Percentiles rank a stretch among this genome's conserved stretches.
Conservation (phyloP, 2,329 filamentous ascomycete species). For the Microascus cirrosus region DNA sequence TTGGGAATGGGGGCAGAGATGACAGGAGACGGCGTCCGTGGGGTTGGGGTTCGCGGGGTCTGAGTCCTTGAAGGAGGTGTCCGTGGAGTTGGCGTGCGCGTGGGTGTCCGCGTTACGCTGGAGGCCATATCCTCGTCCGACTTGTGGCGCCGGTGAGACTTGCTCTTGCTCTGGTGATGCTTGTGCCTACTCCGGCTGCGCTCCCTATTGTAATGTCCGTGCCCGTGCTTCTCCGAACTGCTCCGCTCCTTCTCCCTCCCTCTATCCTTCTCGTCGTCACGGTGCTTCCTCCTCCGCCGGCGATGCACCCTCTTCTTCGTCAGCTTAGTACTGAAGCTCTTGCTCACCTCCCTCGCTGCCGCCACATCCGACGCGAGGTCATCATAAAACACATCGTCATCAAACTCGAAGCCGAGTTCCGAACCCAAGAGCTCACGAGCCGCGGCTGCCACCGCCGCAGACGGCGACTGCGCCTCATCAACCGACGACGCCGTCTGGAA, state of each 20-base stretch:
- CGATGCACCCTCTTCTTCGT: constrained; percentile 30
- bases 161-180: constrained; percentile 8
- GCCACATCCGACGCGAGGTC: constrained; percentile 22
- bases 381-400: constrained; percentile 12
- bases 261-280: constrained; percentile 13
- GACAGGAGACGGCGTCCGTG: constrained; percentile 19
- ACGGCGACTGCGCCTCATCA: constrained; percentile 19
- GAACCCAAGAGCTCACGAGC: constrained; percentile 30
- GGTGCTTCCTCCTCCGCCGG: constrained; percentile 18
- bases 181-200: constrained; percentile 10
- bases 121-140: constrained; percentile 5
- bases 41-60: constrained; percentile 12
- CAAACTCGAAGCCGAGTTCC: constrained; percentile 22
- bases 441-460: constrained; percentile 43
- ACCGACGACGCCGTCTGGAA: neutral
- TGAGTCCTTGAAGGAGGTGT: neutral
- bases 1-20: constrained; percentile 40
- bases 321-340: constrained; percentile 33
- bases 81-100: constrained; percentile 1
- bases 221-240: constrained; percentile 12
- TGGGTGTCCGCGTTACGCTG: neutral
- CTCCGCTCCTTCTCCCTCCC: neutral
- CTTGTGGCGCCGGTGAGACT: constrained; percentile 7
- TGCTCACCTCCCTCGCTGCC: constrained; percentile 19
- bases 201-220: constrained; percentile 16